Evolutionary conservation across 441 rosid species (phyloP).

Genomic region (Bocquillonia castaneifolia): DNA sequence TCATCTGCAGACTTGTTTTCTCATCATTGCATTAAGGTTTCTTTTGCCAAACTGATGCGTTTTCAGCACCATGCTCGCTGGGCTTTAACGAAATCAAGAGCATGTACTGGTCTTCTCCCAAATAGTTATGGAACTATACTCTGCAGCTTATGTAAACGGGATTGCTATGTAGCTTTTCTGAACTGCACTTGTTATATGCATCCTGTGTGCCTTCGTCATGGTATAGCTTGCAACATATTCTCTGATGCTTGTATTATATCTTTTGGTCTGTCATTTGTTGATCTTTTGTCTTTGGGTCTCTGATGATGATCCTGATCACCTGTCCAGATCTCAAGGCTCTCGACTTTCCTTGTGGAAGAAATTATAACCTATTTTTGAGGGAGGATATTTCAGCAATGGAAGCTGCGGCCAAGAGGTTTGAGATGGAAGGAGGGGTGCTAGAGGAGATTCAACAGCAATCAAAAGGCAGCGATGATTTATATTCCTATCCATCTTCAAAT

Average conservation of each 20-base stretch:
- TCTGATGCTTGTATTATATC: conserved; percentile 6
- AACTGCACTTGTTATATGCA: conserved; percentile 72
- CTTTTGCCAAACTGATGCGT: conserved; percentile 80
- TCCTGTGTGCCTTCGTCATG: conserved; percentile 88
- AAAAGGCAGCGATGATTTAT: conserved; percentile 49
- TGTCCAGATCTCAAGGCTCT: conserved; percentile 54
- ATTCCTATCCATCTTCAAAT: conserved; percentile 43
- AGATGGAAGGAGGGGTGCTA: conserved; percentile 51
- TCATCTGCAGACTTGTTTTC: conserved; percentile 55
- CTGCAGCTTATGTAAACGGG: conserved; percentile 90
- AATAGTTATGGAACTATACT: conserved; percentile 59
- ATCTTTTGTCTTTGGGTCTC: background rate
- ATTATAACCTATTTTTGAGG: conserved; percentile 60
- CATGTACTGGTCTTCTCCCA: conserved; percentile 44
- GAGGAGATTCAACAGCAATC: conserved; percentile 34
- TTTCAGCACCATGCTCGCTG: conserved; percentile 83
- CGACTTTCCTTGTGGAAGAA: conserved; percentile 67
- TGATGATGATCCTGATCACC: conserved; percentile 16
- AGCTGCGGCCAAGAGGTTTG: conserved; percentile 78
- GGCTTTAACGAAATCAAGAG: conserved; percentile 65
- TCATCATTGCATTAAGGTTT: conserved; percentile 51
- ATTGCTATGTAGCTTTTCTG: conserved; percentile 81
- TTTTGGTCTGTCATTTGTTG: conserved; percentile 8
- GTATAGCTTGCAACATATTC: conserved; percentile 38
- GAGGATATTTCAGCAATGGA: conserved; percentile 68